Conservation (phyloP, 208 protist species). For the Strigomonas culicis region DNA sequence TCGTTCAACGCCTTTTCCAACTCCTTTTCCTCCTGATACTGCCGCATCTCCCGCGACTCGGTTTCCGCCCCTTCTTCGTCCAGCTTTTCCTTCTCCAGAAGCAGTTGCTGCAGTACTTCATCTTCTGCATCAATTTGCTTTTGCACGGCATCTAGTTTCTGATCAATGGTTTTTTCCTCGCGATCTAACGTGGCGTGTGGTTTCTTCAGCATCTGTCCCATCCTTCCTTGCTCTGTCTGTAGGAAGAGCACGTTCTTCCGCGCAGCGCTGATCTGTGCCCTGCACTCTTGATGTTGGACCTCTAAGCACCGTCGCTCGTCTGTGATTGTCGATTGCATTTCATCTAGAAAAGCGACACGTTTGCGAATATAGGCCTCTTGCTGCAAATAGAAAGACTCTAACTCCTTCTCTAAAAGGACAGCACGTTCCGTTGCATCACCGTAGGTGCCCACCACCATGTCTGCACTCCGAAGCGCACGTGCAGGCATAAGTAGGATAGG, state of each 20-base stretch:
- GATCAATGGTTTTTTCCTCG: conserved; percentile 49
- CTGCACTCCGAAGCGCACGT: background rate
- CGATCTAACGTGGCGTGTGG: conserved; percentile 35
- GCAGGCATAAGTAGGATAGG: too few relatives aligned
- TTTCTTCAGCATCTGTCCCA: conserved; percentile 27
- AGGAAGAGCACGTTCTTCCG: conserved; percentile 41
- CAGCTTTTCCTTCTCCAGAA: conserved; percentile 36
- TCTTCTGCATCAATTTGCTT: conserved; percentile 41
- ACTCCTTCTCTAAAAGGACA: conserved; percentile 51
- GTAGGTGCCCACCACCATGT: conserved; percentile 22
- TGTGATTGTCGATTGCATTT: conserved; percentile 70
- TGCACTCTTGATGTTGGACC: conserved; percentile 82
- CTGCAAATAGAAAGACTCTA: conserved; percentile 70
- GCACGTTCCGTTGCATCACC: conserved; percentile 28
- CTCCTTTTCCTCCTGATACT: conserved; percentile 52
- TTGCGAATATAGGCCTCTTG: conserved; percentile 81
- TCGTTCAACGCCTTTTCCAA: conserved; percentile 56
- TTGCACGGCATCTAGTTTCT: conserved; percentile 31
- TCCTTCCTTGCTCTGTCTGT: conserved; percentile 44
- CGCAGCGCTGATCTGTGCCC: conserved; percentile 65
- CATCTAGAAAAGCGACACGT: conserved; percentile 72
- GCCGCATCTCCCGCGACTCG: conserved; percentile 36
- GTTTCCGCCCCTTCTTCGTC: conserved; percentile 40
- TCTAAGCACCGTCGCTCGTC: conserved; percentile 83
- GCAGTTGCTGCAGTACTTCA: conserved; percentile 31